Base-by-base conservation (phyloP, 805 yeast genomes). In the Helenozyma baotianmanensis region DNA sequence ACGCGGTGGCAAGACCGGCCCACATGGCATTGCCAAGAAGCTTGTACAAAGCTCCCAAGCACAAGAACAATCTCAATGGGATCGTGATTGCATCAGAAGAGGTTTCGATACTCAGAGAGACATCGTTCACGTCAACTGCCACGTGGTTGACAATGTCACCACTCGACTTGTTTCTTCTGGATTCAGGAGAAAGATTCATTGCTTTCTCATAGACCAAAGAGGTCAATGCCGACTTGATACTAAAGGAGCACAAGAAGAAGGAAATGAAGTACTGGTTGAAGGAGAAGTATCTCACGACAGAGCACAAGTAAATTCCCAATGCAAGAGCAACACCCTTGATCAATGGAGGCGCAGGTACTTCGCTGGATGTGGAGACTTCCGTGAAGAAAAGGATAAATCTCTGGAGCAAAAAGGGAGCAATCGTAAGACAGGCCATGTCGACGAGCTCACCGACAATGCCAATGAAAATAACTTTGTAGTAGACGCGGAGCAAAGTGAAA, bases 71-170 rank as follows among this genome's bases (percentile, higher is more conserved):
- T 37, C 78, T 67, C 12, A 76, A 54, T 4, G 87, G 87, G 1
- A 45, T 32, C 19, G 44, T 42, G 23, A 43, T 26, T 8, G 80
- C 76, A 27, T 82, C 70, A 15, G 80, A 58, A 36, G 80, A 47
- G 4, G 70, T 64, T 43, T 75, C 80, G 16, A 79, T 57, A 39
- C 72, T 69, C 29, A 66, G 64, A n/a, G 75, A 56, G 33, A 82
- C 58, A 23, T 74, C 78, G 29, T 63, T 61, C 9, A 83, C 78
- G 61, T 87, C 96, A 21, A 83, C 89, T 13, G 92, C 75, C 63
- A 84, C 72, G 49, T 81, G 67, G 48, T 84, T 86, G 43, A 86
- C 72, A 32, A 87, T 82, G 43, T 85, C 94, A 44, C 95, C 95
- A 2, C 89, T 73, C 2, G 86, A 60, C 43, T 72, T 63, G 12